Evolutionary conservation across 129 eudicot genomes (phyloP), one percentile per base, ranked within the genome.

Genomic region (Calendula officinalis): DNA sequence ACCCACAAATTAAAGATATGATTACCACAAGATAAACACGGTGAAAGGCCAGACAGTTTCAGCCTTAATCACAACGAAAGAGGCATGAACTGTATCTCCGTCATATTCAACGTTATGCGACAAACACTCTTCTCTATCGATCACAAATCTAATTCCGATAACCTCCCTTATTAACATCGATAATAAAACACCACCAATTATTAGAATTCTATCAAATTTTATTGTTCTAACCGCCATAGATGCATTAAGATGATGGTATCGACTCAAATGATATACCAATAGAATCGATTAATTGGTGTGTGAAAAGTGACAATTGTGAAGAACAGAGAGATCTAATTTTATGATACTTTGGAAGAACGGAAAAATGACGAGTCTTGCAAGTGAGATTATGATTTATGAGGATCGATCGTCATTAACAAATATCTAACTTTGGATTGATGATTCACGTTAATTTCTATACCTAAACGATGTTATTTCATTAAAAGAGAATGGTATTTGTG

Each of bases 21-120:
- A 0, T 78, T 83, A 90, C 97, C 89, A 81, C 71, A 67, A 86
- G 91, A 84, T 90, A 92, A 62, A 90, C 92, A 52, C 77, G 8
- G 56, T 50, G 56, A 72, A 71, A 81, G 75, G 78, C 95, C 91
- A 90, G n/a, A 79, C 41, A 5, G 85, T 41, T 42, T 90, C 92
- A 15, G 85, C 63, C 77, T 86, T 81, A 63, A 90, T 80, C 4
- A 86, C 97, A 58, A 90, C 95, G 39, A 86, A 90, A 22, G 95
- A 82, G 27, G 75, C 75, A 74, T 86, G 92, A 69, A 90, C 85
- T 1, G 64, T 82, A 36, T 90, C 97, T 1, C 95, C 95, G 37
- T 79, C 83, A 69, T 78, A 83, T 15, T 68, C 80, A 60, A 86
- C 89, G 40, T 80, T 80, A 42, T 90, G 92, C 5, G 97, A 79